Conservation (phyloP, 768 basidiomycete genomes). For the Hygrophorus pudorinus region DNA sequence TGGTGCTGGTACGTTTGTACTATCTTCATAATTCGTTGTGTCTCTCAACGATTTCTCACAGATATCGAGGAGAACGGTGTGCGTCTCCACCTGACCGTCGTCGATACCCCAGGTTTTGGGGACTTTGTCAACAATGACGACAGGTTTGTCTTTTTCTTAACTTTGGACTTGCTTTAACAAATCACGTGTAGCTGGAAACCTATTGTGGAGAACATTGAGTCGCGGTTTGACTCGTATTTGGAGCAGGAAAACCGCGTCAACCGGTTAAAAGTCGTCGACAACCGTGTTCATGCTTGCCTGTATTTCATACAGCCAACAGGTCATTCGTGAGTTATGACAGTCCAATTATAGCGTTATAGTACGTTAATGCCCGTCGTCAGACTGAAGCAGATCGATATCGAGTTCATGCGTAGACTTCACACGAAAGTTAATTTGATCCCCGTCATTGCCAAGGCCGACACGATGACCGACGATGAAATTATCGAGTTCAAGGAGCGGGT, state of each 20-base stretch:
- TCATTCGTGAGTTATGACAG: constrained; percentile 64
- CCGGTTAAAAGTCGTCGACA: constrained; percentile 86
- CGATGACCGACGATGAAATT: constrained; percentile 94
- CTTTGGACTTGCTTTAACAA: constrained; percentile 7
- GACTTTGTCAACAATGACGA: constrained; percentile 99
- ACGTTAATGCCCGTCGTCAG: constrained; percentile 29
- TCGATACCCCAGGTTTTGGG: constrained; percentile 98
- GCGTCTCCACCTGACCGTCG: constrained; percentile 92
- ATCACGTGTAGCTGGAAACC: constrained; percentile 79
- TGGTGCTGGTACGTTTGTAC: constrained; percentile 69
- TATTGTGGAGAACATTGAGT: constrained; percentile 96
- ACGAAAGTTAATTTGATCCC: constrained; percentile 98
- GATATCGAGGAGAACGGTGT: constrained; percentile 99
- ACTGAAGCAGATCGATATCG: constrained; percentile 95
- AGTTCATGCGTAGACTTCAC: constrained; percentile 97
- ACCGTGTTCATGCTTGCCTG: constrained; percentile 95
- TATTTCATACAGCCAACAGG: constrained; percentile 99
- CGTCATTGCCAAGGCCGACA: constrained; percentile 97
- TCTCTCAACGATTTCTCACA: constrained; percentile 25
- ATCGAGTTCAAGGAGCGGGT: constrained; percentile 88
- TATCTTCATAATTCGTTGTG: constrained; percentile 11
- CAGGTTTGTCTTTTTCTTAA: constrained; percentile 44
- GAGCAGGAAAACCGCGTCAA: constrained; percentile 99
- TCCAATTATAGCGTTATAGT: constrained; percentile 2
- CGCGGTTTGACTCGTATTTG: constrained; percentile 93